Conservation (phyloP, 1,139 yeast genomes). For the Pichia cactophila region DNA sequence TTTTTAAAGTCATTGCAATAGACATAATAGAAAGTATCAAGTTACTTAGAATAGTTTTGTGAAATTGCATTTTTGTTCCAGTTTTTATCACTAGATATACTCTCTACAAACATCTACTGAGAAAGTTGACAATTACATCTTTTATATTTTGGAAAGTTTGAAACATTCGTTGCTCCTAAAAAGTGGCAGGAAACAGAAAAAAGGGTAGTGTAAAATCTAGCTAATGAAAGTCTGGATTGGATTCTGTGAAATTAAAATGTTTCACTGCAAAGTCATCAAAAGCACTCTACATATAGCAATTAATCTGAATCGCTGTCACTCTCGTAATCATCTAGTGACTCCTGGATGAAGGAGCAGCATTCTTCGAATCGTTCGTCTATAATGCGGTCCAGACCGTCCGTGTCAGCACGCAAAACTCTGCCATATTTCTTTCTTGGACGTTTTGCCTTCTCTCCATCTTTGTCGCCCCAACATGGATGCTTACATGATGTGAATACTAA, state of each 20-base stretch:
- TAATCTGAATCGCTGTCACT: slow-evolving; percentile 25
- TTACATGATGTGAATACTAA: slow-evolving; percentile 67
- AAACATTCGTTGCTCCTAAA: no score
- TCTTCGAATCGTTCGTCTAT: slow-evolving; percentile 80
- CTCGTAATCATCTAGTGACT: slow-evolving; percentile 54
- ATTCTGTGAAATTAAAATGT: no score
- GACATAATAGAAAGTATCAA: background rate
- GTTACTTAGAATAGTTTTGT: background rate
- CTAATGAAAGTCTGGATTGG: no score
- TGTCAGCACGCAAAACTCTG: slow-evolving; percentile 65
- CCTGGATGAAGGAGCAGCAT: slow-evolving; percentile 74
- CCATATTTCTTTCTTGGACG: slow-evolving; percentile 88
- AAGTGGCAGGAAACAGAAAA: no score
- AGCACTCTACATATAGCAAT: background rate
- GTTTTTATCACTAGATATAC: no score
- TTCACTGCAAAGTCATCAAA: no score
- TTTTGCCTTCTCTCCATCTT: slow-evolving; percentile 32
- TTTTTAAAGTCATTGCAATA: background rate
- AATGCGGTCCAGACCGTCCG: slow-evolving; percentile 69
- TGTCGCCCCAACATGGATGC: slow-evolving; percentile 72
- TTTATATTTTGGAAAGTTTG: no score
- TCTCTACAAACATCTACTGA: no score
- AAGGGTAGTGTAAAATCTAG: no score
- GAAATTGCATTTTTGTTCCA: background rate
- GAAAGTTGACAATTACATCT: no score